Percentiles rank a stretch among this genome's conserved stretches.
These are phyloP conservation scores for Trichoderma endophyticum DNA, from an alignment of 2,329 filamentous ascomycete species.

Conservation along the genomic window DNA sequence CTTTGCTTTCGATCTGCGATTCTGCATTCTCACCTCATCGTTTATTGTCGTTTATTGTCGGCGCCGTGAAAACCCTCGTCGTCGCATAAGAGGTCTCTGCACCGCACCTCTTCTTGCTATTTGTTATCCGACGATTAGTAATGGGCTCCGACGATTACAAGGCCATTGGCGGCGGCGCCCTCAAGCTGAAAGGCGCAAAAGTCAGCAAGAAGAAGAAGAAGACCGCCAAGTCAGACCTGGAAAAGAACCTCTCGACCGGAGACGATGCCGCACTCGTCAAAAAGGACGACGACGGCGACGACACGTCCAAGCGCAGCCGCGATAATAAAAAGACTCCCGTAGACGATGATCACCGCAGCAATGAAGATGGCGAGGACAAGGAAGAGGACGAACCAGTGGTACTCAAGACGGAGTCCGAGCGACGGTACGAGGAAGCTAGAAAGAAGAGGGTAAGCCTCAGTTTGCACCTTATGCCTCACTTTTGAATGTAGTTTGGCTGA, in stretches of 20 bases:
- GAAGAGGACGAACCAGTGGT: constrained; percentile 30
- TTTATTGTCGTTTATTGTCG: not conserved
- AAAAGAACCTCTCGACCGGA: constrained; percentile 43
- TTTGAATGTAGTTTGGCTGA: not conserved
- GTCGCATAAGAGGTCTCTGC: not conserved
- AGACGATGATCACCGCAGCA: not conserved
- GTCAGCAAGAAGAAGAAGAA: constrained; percentile 64
- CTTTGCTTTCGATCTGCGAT: not conserved
- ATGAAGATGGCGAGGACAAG: constrained; percentile 33
- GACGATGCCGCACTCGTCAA: constrained; percentile 21
- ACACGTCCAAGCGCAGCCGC: constrained; percentile 27
- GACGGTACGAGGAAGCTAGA: constrained; percentile 73
- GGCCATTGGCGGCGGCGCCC: constrained; percentile 64
- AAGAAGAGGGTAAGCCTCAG: constrained; percentile 65
- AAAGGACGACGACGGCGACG: constrained; percentile 25
- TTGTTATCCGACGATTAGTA: not conserved
- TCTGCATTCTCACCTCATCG: not conserved
- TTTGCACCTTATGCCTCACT: not conserved
- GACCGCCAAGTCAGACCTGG: constrained; percentile 50
- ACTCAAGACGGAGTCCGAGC: constrained; percentile 80
- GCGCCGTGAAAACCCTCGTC: not conserved
- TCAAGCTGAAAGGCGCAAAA: constrained; percentile 80
- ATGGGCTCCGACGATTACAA: constrained; percentile 78
- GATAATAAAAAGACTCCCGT: constrained; percentile 25
- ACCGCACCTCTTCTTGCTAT: not conserved